Evolutionary conservation across 2,329 filamentous ascomycete species (phyloP), one percentile per base, ranked within the genome.

Genomic region (Diaporthe nobilis): DNA sequence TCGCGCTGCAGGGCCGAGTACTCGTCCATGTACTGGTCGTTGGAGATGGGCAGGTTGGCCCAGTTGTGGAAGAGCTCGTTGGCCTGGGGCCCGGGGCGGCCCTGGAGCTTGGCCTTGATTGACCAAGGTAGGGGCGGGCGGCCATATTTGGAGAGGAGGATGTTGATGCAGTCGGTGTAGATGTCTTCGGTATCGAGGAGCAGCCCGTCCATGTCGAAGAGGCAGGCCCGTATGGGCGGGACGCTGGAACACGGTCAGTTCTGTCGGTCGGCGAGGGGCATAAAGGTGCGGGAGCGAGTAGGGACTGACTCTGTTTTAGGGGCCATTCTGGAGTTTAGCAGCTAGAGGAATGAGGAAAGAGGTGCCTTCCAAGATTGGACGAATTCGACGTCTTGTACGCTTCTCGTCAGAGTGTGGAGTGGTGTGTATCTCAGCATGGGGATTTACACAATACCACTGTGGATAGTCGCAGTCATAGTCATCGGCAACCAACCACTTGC

Each of bases 161-260:
- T 88, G 85, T 99, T 98, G 77, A 95, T 94, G 85, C 94, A 94
- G 37, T 90, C 83, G 0, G 95, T 97, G 88, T 98, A 98, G 74
- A 92, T 85, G 81, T 98, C 97, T 87, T 98, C 97, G 47, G 94
- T 95, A 85, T 98, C 93, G 82, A 99, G 94, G 28, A 99, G 91
- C 49, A 99, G 93, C 77, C 97, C 97, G 85, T 99, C 97, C 96
- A 98, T 98, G 88, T 99, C 97, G 84, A 99, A 98, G 78, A 99
- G 92, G 85, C 96, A 98, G 79, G 96, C 97, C 80, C 95, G 91
- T 76, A 98, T 89, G 63, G 93, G 92, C 28, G 94, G 94, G 84
- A 95, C 92, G 82, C 93, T 95, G 81, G 44, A 37, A n/a, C 5
- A 37, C 44, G 53, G 22, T 51, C 63, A 37, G 31, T 37, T 37